These are phyloP conservation scores for Globisporangium uncinulatum DNA, from an alignment of 352 stramenopile species.

Conservation along the genomic window DNA sequence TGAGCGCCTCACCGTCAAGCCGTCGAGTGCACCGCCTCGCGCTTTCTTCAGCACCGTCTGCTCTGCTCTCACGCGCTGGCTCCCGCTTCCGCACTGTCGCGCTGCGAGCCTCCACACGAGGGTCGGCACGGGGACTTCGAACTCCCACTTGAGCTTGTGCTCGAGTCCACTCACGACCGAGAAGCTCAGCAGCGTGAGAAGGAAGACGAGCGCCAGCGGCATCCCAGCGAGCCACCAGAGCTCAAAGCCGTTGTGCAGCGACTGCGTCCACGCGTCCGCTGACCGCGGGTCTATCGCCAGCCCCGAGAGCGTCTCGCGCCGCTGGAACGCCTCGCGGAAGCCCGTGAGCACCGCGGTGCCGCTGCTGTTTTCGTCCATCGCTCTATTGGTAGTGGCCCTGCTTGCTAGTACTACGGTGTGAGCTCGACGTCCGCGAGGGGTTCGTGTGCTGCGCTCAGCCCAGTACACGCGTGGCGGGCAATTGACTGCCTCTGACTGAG, in stretches of 20 bases:
- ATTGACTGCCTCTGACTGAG: background rate
- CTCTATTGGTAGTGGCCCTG: too few relatives aligned
- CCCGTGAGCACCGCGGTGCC: constrained; percentile 29
- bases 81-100: constrained; percentile 5
- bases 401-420: background rate
- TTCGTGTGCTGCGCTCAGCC: too few relatives aligned
- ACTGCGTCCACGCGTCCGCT: constrained; percentile 25
- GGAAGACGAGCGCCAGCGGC: constrained; percentile 63
- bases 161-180: constrained; percentile 57
- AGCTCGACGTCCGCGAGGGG: too few relatives aligned
- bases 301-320: constrained; percentile 49
- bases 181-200: constrained; percentile 70
- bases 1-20: constrained; percentile 19
- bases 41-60: background rate
- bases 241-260: constrained; percentile 80
- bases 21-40: constrained; percentile 7
- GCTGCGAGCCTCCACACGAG: constrained; percentile 16
- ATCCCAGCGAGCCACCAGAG: constrained; percentile 84
- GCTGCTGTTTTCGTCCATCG: constrained; percentile 71
- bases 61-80: background rate
- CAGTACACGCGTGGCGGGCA: too few relatives aligned
- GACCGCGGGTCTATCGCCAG: constrained; percentile 19
- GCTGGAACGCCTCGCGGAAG: constrained; percentile 39
- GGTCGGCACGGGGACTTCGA: constrained; percentile 15
- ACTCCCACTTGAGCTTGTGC: constrained; percentile 27